Evolutionary conservation across 169 alveolate genomes (phyloP), one percentile per base, ranked within the genome.

Genomic region (Hepatocystis sp.): DNA sequence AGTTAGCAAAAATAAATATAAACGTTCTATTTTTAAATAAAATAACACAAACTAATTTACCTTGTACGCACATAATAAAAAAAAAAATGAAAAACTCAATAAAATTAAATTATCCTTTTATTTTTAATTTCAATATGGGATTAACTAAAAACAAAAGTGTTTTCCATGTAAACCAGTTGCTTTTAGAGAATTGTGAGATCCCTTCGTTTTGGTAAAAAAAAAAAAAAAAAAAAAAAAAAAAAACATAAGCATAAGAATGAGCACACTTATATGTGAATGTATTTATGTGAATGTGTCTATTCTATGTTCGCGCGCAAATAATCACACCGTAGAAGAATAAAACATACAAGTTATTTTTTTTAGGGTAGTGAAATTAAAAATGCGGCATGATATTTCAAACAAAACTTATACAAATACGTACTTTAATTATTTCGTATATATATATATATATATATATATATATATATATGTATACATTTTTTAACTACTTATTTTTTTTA

Each of bases 11-110:
- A 52, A 76, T 76, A 49, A 58, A 32, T 21, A 56, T 76, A 58
- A 51, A 60, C 63, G 58, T 63, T 28, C 34, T 44, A 5, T 46
- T 42, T 76, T 56, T 76, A 51, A 30, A 42, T 15, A 76, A 44
- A 52, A 21, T 76, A 56, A 76, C 34, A 28, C 56, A 58, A 17
- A 42, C 53, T 49, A 76, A 76, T 58, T 7, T 76, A 40, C 17
- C 88, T 21, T 76, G 78, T 19, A 56, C 21, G 13, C 27, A 49
- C 36, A 52, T 19, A n/a, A 76, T 76, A 5, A 42, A 30, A 32
- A 60, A 58, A 47, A 76, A 76, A 34, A 58, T 76, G 15, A 64
- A 32, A 44, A 76, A 60, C n/a, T 76, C 88, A 1, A 44, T 76
- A 64, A 42, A 42, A 25, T 5, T 56, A 40, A 76, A 76, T 21